A percentile compares a stretch with the other conserved stretches of the same genome.
These are phyloP conservation scores for Nicotiana knightiana DNA, from an alignment of 257 asterid genomes.

Conservation along the genomic window DNA sequence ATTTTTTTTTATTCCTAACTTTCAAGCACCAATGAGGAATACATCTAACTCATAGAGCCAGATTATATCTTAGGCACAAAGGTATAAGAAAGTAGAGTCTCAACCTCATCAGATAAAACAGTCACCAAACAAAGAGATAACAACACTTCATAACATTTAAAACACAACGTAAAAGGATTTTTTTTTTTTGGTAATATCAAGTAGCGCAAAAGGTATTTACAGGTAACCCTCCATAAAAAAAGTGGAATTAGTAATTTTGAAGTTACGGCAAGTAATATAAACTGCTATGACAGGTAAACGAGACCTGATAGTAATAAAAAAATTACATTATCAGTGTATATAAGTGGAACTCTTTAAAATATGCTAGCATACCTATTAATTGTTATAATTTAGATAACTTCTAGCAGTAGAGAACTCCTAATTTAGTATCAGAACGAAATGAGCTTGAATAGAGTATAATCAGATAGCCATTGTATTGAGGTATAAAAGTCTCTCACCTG, in stretches of 20 bases:
- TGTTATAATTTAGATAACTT: neutral
- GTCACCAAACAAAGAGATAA: neutral
- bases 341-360: neutral
- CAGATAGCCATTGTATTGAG: neutral
- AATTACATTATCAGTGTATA: too few species aligned
- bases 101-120: neutral
- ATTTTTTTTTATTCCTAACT: neutral
- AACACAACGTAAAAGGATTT: too few species aligned
- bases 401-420: neutral
- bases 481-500: conserved; percentile 37
- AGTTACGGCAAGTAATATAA: too few species aligned
- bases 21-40: neutral
- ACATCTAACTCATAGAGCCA: neutral
- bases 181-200: too few species aligned
- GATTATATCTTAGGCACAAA: neutral
- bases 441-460: neutral
- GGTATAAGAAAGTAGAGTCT: neutral
- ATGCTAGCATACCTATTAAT: neutral
- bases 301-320: too few species aligned
- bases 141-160: neutral
- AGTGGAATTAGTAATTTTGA: too few species aligned
- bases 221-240: too few species aligned
- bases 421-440: neutral
- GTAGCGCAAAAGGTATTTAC: too few species aligned
- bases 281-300: too few species aligned